Base-by-base conservation (phyloP, 1,284 basidiomycete genomes). In the Puccinia coronata region DNA sequence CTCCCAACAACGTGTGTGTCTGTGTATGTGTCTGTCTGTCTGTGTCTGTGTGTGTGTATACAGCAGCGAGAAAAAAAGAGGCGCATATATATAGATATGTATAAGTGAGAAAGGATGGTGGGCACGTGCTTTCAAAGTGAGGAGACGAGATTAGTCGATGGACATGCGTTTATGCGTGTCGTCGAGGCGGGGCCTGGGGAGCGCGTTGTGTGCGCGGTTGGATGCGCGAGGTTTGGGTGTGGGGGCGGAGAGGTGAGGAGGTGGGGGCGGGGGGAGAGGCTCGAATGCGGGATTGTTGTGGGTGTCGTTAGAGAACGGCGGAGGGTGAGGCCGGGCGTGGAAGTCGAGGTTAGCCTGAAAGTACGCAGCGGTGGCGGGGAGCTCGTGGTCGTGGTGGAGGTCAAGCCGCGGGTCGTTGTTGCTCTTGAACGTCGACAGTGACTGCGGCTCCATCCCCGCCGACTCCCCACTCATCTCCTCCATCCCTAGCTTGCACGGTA, bases 131-230 rank as follows among this genome's bases (percentile, higher is more conserved):
- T n/a, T n/a, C n/a, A n/a, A n/a, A n/a, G n/a, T n/a, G n/a, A n/a
- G n/a, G n/a, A n/a, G n/a, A n/a, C n/a, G n/a, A 51, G 8, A n/a
- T 51, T 51, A 71, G 23, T 71, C 69, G 69, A 71, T 71, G 5
- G 69, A 71, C 69, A 71, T 71, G 2, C 69, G 69, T 71, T 71
- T 71, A 28, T 71, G 23, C 6, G 28, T 31, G 31, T 71, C 69
- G 28, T 47, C 69, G 28, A 3, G n/a, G 23, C 9, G 23, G 43
- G 51, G 28, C 55, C n/a, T 25, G 34, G 43, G 43, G 16, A 47
- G 43, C 8, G 9, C 43, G 57, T 34, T 59, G 8, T 31, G 57
- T n/a, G n/a, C n/a, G n/a, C n/a, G n/a, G n/a, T n/a, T n/a, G n/a
- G n/a, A n/a, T n/a, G n/a, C n/a, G 2, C 57, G 28, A 34, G 25